Evolutionary conservation across 805 yeast species (phyloP).

Genomic region (Myxozyma vanderwaltii): DNA sequence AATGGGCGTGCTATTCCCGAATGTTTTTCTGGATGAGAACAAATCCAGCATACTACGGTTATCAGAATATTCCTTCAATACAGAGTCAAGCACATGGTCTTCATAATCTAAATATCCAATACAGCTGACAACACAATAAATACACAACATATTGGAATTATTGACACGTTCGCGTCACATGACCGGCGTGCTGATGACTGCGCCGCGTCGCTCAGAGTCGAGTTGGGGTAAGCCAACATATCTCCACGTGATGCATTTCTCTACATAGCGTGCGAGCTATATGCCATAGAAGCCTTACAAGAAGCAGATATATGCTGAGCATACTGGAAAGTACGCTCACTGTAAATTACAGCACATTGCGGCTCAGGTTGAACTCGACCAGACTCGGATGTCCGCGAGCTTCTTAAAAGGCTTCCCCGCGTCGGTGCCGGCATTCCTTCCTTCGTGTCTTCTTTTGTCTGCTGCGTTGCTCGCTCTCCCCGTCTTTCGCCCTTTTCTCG

Average conservation of each 20-base stretch:
- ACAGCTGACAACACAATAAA: too few relatives aligned
- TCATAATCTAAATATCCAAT: neutral
- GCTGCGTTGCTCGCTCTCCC: too few relatives aligned
- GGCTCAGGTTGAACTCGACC: constrained; percentile 7
- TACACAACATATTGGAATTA: too few relatives aligned
- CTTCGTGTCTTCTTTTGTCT: too few relatives aligned
- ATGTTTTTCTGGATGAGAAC: too few relatives aligned
- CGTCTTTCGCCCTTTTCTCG: neutral
- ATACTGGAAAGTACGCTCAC: neutral
- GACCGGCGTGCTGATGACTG: neutral
- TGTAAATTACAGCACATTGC: neutral
- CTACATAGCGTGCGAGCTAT: neutral
- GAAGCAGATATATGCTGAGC: neutral
- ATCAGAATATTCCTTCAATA: too few relatives aligned
- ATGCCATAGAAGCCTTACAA: too few relatives aligned
- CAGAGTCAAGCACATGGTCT: too few relatives aligned
- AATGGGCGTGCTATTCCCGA: too few relatives aligned
- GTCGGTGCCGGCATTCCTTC: neutral
- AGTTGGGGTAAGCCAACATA: neutral
- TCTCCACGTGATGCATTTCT: too few relatives aligned
- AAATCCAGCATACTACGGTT: too few relatives aligned
- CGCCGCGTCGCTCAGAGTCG: neutral
- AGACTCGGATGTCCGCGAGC: too few relatives aligned
- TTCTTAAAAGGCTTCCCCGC: constrained; percentile 12
- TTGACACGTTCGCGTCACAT: neutral